These are phyloP conservation scores for Houttuynia cordata DNA, from an alignment of 164 flowering plant species.

Conservation along the genomic window DNA sequence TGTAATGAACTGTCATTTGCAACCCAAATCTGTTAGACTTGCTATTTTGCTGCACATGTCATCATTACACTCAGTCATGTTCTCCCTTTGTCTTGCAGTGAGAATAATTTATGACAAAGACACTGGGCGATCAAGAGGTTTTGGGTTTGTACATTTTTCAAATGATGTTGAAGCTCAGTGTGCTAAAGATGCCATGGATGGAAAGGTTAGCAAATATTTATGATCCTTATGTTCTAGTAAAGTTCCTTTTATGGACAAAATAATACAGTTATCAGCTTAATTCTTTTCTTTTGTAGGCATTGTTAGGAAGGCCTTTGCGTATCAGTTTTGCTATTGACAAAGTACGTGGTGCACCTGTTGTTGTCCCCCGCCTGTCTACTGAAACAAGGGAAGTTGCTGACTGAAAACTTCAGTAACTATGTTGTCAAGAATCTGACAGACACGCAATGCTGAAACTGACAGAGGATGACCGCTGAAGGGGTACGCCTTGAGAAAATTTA, in stretches of 20 bases:
- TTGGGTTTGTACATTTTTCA: constrained; percentile 68
- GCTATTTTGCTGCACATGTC: background rate
- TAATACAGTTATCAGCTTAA: background rate
- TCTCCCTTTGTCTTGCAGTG: constrained; percentile 24
- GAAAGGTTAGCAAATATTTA: constrained; percentile 38
- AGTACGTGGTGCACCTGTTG: constrained; percentile 71
- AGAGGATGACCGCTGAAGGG: too few relatives aligned
- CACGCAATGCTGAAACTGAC: background rate
- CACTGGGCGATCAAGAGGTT: constrained; percentile 82
- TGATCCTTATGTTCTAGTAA: background rate
- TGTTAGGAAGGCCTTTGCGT: constrained; percentile 75
- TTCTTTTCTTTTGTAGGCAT: constrained; percentile 33
- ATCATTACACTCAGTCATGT: background rate
- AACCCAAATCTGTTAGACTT: background rate
- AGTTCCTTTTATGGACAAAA: background rate
- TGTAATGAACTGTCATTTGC: background rate
- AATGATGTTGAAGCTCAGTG: constrained; percentile 41
- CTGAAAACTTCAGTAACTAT: background rate
- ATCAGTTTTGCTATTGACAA: constrained; percentile 66
- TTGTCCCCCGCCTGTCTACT: constrained; percentile 56
- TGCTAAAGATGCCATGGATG: constrained; percentile 91
- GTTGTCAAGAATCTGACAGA: background rate
- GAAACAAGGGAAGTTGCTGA: background rate
- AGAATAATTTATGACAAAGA: constrained; percentile 72
- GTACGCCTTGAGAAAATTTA: background rate